Evolutionary conservation across 2,329 filamentous ascomycete genomes (phyloP).

Genomic region (Fonsecaea monophora): DNA sequence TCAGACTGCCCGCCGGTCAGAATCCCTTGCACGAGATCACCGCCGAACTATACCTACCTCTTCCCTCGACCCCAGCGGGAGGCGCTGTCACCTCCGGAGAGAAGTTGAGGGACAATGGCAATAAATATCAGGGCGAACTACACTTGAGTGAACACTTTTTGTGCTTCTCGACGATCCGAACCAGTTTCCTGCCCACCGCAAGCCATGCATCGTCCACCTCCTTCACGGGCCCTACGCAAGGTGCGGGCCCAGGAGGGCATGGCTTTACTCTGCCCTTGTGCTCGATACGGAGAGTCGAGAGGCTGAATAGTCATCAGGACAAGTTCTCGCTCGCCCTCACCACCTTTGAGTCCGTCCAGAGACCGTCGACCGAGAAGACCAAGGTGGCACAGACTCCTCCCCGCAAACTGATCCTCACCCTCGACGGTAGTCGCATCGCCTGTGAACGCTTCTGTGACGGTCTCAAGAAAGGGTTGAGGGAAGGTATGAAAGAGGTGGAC

Average conservation of each 20-base stretch:
- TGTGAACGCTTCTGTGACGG: slow-evolving; percentile 97
- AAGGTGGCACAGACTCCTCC: slow-evolving; percentile 37
- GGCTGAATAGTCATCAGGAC: slow-evolving; percentile 89
- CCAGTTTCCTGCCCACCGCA: slow-evolving; percentile 81
- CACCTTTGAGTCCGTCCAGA: slow-evolving; percentile 80
- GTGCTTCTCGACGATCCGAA: slow-evolving; percentile 93
- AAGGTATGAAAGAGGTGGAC: slow-evolving; percentile 85
- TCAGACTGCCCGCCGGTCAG: slow-evolving; percentile 90
- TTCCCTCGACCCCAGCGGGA: slow-evolving; percentile 62
- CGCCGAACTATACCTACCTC: slow-evolving; percentile 88
- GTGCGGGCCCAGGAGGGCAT: slow-evolving; percentile 90
- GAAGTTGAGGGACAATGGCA: slow-evolving; percentile 66
- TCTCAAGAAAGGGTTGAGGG: slow-evolving; percentile 85
- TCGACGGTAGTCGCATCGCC: slow-evolving; percentile 83
- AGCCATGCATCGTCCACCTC: slow-evolving; percentile 79
- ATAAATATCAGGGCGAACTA: slow-evolving; percentile 88
- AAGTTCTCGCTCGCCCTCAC: slow-evolving; percentile 92
- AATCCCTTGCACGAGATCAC: slow-evolving; percentile 95
- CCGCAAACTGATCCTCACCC: slow-evolving; percentile 88
- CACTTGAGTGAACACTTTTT: slow-evolving; percentile 94
- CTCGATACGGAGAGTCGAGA: slow-evolving; percentile 87
- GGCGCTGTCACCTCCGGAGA: slow-evolving; percentile 66
- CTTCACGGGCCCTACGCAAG: slow-evolving; percentile 92
- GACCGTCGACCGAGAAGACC: slow-evolving; percentile 56
- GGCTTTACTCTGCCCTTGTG: slow-evolving; percentile 94